Conservation (phyloP, 2,329 filamentous ascomycete genomes). For the Stagonosporopsis cucurbitacearum region DNA sequence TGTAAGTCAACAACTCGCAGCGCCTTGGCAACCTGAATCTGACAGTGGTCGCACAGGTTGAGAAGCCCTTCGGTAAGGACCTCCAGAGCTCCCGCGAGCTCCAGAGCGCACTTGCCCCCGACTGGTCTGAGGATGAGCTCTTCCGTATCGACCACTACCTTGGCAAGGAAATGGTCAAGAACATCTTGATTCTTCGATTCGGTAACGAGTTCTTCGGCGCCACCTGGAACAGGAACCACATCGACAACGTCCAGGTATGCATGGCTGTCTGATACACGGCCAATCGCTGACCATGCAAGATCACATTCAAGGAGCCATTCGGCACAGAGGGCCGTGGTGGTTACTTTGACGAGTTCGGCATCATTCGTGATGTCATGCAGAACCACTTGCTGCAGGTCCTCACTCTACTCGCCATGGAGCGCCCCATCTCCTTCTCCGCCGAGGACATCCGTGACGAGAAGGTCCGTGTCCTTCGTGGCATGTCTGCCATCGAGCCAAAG, state of each 20-base stretch:
- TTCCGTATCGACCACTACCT: slow-evolving; percentile 99
- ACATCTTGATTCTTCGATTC: slow-evolving; percentile 96
- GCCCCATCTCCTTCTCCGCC: slow-evolving; percentile 95
- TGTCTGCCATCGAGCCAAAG: slow-evolving; percentile 96
- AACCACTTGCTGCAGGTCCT: slow-evolving; percentile 98
- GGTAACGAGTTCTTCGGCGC: slow-evolving; percentile 98
- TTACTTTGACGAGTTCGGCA: slow-evolving; percentile 99
- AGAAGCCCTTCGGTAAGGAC: slow-evolving; percentile 99
- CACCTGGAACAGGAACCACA: slow-evolving; percentile 99
- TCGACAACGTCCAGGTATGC: slow-evolving; percentile 88
- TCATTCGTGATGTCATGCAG: slow-evolving; percentile 99
- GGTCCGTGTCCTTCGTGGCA: slow-evolving; percentile 91
- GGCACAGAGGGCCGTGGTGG: slow-evolving; percentile 97
- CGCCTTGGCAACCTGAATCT: slow-evolving; percentile 20
- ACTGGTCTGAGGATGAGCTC: slow-evolving; percentile 98
- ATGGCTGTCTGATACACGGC: neutral
- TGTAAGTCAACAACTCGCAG: slow-evolving; percentile 59
- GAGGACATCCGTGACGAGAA: slow-evolving; percentile 99
- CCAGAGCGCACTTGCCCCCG: slow-evolving; percentile 90
- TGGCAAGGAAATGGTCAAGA: slow-evolving; percentile 99
- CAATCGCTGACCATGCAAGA: slow-evolving; percentile 56
- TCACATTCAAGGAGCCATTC: slow-evolving; percentile 99
- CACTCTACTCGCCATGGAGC: slow-evolving; percentile 96
- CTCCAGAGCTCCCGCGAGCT: slow-evolving; percentile 91
- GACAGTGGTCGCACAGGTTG: slow-evolving; percentile 66